phyloP scores from a whole-genome alignment of 2,329 filamentous ascomycete species.

The Alternaria rosae region DNA sequence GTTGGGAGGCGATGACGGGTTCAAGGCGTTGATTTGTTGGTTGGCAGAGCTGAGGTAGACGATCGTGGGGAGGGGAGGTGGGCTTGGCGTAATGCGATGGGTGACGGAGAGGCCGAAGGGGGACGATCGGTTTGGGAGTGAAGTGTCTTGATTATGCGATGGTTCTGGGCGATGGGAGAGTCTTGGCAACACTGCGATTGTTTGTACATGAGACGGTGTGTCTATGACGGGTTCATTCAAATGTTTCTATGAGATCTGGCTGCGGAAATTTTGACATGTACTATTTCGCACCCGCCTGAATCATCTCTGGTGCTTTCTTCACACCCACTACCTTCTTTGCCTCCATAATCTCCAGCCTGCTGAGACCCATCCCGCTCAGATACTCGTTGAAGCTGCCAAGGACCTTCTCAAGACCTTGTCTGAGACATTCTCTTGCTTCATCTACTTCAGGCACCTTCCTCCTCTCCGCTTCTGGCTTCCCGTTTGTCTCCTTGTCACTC shows the following conservation, averaged over 20 bases:
- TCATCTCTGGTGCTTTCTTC: conserved; percentile 34
- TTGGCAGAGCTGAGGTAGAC: not conserved
- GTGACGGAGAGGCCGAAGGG: not conserved
- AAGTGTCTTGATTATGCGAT: not conserved
- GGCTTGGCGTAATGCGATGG: not conserved
- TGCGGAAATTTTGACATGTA: not conserved
- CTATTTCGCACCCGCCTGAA: conserved; percentile 14
- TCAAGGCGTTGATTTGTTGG: not conserved
- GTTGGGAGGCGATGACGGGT: not conserved
- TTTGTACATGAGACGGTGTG: not conserved
- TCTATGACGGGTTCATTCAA: not conserved
- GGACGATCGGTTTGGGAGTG: not conserved
- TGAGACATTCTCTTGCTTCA: conserved; percentile 70
- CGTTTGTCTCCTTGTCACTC: conserved; percentile 72
- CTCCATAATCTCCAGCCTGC: conserved; percentile 72
- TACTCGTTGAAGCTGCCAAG: conserved; percentile 78
- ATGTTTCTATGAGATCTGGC: not conserved
- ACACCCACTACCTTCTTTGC: conserved; percentile 51
- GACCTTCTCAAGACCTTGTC: conserved; percentile 69
- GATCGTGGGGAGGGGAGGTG: not conserved
- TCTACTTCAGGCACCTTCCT: conserved; percentile 70
- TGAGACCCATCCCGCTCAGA: conserved; percentile 73
- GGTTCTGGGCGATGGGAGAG: not conserved
- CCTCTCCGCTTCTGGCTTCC: conserved; percentile 54
- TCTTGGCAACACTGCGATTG: not conserved